Evolutionary conservation across 495 filamentous ascomycete genomes (phyloP).

Genomic region (Venustampulla echinocandica): DNA sequence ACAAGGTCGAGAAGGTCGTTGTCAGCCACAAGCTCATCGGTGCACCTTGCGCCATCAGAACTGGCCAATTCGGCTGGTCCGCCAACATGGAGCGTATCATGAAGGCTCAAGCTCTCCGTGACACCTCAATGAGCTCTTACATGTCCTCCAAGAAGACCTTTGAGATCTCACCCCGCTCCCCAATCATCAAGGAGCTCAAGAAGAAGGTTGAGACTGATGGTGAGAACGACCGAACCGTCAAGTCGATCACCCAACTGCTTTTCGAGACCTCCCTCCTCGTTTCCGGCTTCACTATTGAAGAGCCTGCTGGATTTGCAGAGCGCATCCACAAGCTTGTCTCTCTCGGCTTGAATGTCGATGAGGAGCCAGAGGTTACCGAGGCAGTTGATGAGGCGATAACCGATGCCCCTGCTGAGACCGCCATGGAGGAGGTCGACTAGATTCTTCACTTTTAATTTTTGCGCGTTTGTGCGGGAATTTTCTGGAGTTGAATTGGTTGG

Average conservation of each 20-base stretch:
- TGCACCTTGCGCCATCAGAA: constrained; percentile 96
- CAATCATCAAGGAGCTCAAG: constrained; percentile 98
- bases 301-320: constrained; percentile 94
- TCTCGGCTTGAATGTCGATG: constrained; percentile 91
- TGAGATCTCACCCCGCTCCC: constrained; percentile 96
- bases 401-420: constrained; percentile 45
- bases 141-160: constrained; percentile 99
- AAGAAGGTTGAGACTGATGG: constrained; percentile 96
- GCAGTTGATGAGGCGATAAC: constrained; percentile 47
- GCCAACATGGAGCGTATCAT: constrained; percentile 99
- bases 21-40: constrained; percentile 96
- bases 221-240: constrained; percentile 95
- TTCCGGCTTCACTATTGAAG: constrained; percentile 98
- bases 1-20: constrained; percentile 99
- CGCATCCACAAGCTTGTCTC: constrained; percentile 98
- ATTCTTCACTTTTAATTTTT: constrained; percentile 12
- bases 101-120: constrained; percentile 99
- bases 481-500: constrained; percentile 20
- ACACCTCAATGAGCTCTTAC: constrained; percentile 98
- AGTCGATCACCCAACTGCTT: constrained; percentile 93
- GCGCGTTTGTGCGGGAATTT: constrained; percentile 14
- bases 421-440: constrained; percentile 64
- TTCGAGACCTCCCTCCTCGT: constrained; percentile 98
- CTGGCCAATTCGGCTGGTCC: constrained; percentile 99
- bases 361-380: constrained; percentile 69